phyloP scores from a whole-genome alignment of 2,329 filamentous ascomycete genomes.

The Grosmannia serpens region DNA sequence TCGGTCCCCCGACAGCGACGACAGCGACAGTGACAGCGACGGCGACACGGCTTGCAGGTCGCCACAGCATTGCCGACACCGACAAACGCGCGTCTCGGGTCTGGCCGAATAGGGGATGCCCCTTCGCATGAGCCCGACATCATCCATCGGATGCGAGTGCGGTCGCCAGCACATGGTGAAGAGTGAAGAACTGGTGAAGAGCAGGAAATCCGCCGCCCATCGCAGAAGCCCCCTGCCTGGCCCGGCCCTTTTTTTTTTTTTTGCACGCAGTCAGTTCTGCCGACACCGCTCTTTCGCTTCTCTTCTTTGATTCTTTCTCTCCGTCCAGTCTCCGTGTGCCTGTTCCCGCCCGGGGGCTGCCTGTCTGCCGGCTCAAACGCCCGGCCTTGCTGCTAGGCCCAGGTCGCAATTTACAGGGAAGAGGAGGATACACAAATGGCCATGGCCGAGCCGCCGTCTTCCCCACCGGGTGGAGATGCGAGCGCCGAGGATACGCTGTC shows the following conservation, averaged over 20 bases:
- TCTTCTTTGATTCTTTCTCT: background rate
- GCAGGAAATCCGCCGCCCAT: background rate
- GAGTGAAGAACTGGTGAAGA: background rate
- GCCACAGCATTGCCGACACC: background rate
- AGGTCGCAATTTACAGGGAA: background rate
- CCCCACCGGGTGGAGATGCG: constrained; percentile 43
- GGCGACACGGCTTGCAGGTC: background rate
- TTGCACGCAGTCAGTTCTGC: background rate
- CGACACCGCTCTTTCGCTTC: background rate
- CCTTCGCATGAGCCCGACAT: background rate
- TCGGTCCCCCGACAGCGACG: background rate
- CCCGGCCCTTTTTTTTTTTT: background rate
- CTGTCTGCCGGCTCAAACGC: too few species aligned
- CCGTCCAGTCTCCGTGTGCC: background rate
- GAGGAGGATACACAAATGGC: constrained; percentile 3
- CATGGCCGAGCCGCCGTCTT: constrained; percentile 52
- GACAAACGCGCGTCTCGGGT: background rate
- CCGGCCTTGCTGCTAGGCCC: too few species aligned
- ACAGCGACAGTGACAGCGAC: background rate
- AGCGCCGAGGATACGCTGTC: constrained; percentile 64
- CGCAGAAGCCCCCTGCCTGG: background rate
- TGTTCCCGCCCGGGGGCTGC: background rate
- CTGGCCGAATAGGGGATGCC: background rate
- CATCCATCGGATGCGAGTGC: background rate
- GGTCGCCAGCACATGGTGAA: background rate